Evolutionary conservation across 208 protist species (phyloP), one percentile per base, ranked within the genome.

Genomic region (Trypanosoma caninum): DNA sequence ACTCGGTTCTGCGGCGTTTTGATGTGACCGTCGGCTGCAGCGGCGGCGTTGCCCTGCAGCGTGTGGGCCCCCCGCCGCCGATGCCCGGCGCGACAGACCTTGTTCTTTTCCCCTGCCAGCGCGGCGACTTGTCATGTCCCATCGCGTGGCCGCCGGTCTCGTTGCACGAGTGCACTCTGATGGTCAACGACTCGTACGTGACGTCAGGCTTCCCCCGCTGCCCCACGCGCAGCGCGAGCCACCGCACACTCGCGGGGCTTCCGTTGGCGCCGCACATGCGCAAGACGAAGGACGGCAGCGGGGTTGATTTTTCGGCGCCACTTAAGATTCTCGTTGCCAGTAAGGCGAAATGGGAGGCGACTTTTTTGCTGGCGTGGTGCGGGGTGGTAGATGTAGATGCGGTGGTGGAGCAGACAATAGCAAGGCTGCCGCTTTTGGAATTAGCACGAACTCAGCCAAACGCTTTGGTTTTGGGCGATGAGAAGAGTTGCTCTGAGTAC

Each of bases 361-460:
- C 60, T 13, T 66, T 66, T 20, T 34, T 66, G 35, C 28, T 66
- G 35, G 48, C 60, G 37, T 66, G 60, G 60, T 66, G 60, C 38
- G 41, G 51, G 18, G 60, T 59, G 27, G 30, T 51, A 27, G 60
- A 66, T 9, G 14, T 59, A 5, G 7, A 37, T 42, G 23, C 51
- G 13, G 25, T 66, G 9, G 20, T 66, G n/a, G 38, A 57, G n/a
- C 18, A 33, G 9, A 57, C 50, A 3, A 30, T 66, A 8, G 20
- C 37, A 27, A 2, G 31, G 40, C 41, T 66, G n/a, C 5, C 31
- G 22, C 46, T 8, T 13, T 1, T 22, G 16, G 35, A 22, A 22
- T n/a, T 6, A 23, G 7, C 28, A 25, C 1, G 18, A 4, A 25
- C 3, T 35, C 2, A 45, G 33, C 10, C 35, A 20, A 34, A 14